Conservation (phyloP, 208 protist species). For the Trypanosoma cruzi region DNA sequence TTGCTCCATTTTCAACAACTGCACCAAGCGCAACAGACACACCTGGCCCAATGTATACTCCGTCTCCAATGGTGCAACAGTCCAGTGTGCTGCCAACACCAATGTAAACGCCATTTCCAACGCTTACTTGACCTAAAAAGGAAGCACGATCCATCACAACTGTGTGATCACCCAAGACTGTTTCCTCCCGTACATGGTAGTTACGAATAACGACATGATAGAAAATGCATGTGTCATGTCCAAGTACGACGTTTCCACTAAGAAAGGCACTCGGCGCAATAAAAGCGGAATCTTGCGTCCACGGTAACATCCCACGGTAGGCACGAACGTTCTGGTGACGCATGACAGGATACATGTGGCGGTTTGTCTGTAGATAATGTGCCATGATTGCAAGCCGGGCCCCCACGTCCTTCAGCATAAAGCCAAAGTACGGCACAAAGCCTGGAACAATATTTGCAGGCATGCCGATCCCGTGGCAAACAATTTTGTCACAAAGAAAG, state of each 20-base stretch:
- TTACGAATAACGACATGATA: slow-evolving; percentile 91
- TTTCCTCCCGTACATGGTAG: slow-evolving; percentile 71
- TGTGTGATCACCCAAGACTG: slow-evolving; percentile 73
- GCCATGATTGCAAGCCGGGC: slow-evolving; percentile 58
- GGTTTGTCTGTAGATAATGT: slow-evolving; percentile 67
- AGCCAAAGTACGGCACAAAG: slow-evolving; percentile 78
- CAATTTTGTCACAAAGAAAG: slow-evolving; percentile 1
- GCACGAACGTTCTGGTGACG: slow-evolving; percentile 87
- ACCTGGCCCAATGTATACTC: slow-evolving; percentile 83
- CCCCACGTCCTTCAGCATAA: slow-evolving; percentile 88
- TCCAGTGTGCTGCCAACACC: slow-evolving; percentile 77
- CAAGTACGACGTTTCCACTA: slow-evolving; percentile 83
- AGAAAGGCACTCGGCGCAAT: slow-evolving; percentile 89
- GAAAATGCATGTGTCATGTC: slow-evolving; percentile 80
- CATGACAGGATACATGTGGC: slow-evolving; percentile 82
- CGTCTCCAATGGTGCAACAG: slow-evolving; percentile 83
- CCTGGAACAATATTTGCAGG: slow-evolving; percentile 61
- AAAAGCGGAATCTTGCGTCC: slow-evolving; percentile 82
- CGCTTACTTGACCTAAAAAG: slow-evolving; percentile 77
- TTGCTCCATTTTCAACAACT: slow-evolving; percentile 83
- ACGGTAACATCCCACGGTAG: slow-evolving; percentile 87
- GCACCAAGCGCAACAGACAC: slow-evolving; percentile 79
- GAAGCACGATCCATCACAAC: slow-evolving; percentile 87
- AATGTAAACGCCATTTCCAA: slow-evolving; percentile 66
- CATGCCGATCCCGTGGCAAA: slow-evolving; percentile 35